Percentiles rank a stretch among this genome's conserved stretches.
These are phyloP conservation scores for Metschnikowia arizonensis DNA, from an alignment of 805 yeast genomes.

Conservation along the genomic window DNA sequence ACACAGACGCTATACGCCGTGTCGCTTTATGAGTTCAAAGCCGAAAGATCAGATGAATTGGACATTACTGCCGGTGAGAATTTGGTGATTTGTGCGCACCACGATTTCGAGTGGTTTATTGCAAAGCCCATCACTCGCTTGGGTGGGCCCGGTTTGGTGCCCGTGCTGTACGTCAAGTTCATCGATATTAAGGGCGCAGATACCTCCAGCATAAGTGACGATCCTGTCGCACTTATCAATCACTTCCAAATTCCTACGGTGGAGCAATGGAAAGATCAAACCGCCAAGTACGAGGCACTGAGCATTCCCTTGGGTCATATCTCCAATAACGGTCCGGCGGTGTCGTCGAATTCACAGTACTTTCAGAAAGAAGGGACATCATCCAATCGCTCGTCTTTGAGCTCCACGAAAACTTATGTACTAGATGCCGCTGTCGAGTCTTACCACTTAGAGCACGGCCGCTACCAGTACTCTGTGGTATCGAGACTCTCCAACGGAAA, in stretches of 20 bases:
- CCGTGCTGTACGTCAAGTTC: slow-evolving; percentile 82
- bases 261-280: slow-evolving; percentile 89
- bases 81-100: slow-evolving; percentile 91
- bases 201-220: slow-evolving; percentile 36
- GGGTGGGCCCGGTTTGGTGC: slow-evolving; percentile 97
- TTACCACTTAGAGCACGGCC: slow-evolving; percentile 74
- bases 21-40: slow-evolving; percentile 80
- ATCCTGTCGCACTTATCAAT: slow-evolving; percentile 49
- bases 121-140: slow-evolving; percentile 93
- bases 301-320: slow-evolving; percentile 66
- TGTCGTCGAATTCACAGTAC: slow-evolving; percentile 36
- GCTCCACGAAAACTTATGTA: slow-evolving; percentile 35
- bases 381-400: slow-evolving; percentile 31
- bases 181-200: slow-evolving; percentile 61
- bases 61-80: slow-evolving; percentile 83
- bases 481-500: slow-evolving; percentile 68
- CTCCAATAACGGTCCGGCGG: slow-evolving; percentile 28
- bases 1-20: slow-evolving; percentile 69
- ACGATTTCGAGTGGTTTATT: slow-evolving; percentile 94
- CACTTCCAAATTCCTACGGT: slow-evolving; percentile 80
- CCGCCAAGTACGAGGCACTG: slow-evolving; percentile 89
- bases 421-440: slow-evolving; percentile 73
- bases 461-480: slow-evolving; percentile 81
- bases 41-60: slow-evolving; percentile 81
- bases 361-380: slow-evolving; percentile 24